These are phyloP conservation scores for Cucurbita ficifolia DNA, from an alignment of 306 rosid species.

Conservation along the genomic window DNA sequence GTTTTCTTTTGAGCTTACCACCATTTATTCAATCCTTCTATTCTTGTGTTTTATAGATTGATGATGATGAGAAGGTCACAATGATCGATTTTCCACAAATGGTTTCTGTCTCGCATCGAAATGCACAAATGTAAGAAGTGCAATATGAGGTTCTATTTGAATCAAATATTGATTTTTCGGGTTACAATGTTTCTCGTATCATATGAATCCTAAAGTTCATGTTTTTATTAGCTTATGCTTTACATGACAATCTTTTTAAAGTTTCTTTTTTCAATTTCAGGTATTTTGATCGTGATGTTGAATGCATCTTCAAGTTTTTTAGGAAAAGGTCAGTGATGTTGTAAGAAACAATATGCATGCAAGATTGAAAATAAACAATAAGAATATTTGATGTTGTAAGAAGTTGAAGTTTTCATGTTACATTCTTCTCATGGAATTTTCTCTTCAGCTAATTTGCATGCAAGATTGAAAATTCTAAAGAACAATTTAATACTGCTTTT, in stretches of 20 bases:
- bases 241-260: background rate
- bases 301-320: constrained; percentile 77
- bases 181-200: background rate
- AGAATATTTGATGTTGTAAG: background rate
- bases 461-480: background rate
- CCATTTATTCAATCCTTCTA: background rate
- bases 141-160: background rate
- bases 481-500: background rate
- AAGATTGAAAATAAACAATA: too few relatives aligned
- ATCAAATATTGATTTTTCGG: background rate
- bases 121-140: constrained; percentile 70
- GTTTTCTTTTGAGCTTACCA: constrained; percentile 7
- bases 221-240: background rate
- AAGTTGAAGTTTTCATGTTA: background rate
- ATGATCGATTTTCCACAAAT: constrained; percentile 93
- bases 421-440: background rate
- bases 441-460: background rate
- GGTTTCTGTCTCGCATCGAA: constrained; percentile 84
- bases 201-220: constrained; percentile 1
- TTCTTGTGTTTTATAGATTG: constrained; percentile 34
- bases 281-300: constrained; percentile 97
- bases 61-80: constrained; percentile 68
- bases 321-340: constrained; percentile 50
- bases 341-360: too few relatives aligned
- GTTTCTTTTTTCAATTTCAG: constrained; percentile 22